Evolutionary conservation across 2,329 filamentous ascomycete genomes (phyloP), one percentile per base, ranked within the genome.

Genomic region (Aureobasidium sp.): DNA sequence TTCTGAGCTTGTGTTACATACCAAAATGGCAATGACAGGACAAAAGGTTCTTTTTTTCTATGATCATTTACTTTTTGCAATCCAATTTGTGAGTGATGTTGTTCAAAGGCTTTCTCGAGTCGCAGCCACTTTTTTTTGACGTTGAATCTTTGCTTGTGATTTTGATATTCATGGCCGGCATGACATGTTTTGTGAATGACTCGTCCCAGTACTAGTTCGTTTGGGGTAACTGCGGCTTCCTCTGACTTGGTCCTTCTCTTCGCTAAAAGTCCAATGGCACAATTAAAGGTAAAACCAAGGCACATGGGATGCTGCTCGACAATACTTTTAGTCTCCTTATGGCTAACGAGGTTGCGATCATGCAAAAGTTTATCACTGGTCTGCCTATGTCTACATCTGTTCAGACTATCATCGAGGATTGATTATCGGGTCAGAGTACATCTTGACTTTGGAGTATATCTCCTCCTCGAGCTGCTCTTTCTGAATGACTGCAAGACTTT

Each of bases 21-120:
- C 44, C 44, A 59, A 59, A 59, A 47, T 48, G 54, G 54, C 54
- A 59, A 59, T 59, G 41, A 59, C 54, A 59, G 57, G 57, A 50
- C 57, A 59, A 59, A 59, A 59, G 57, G 57, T 41, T 59, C 36
- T 42, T 50, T 13, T 49, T 50, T 59, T 50, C 30, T 25, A 41
- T 54, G 30, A 16, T 30, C n/a, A 13, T 15, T 6, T 13, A 27
- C 30, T 41, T 37, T 11, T 15, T 13, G 2, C 11, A 13, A 5
- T 27, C n/a, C n/a, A n/a, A 52, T 7, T 5, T 9, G 21, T 37
- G n/a, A 2, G 13, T 8, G 10, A 16, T 29, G 27, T 9, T 37
- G 34, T 37, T 15, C 11, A 16, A 29, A 30, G 29, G 13, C 27
- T 8, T 16, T 48, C 3, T 48, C 3, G 7, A 10, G 10, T n/a